Evolutionary conservation across 2,329 filamentous ascomycete genomes (phyloP), one percentile per base, ranked within the genome.

Genomic region (Penicillium sp.): DNA sequence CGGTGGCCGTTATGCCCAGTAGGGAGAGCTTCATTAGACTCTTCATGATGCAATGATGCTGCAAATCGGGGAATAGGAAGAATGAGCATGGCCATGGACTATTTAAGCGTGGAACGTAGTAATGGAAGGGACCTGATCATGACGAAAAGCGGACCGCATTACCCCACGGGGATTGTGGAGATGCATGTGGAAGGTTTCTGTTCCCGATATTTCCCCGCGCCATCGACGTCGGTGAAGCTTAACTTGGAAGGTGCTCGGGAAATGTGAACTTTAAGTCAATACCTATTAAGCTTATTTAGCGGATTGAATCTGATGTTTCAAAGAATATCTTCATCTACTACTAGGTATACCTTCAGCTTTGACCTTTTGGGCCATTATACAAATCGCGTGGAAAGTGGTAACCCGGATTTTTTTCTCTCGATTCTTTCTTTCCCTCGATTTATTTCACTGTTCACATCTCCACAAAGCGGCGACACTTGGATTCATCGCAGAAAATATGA

Each of bases 151-250:
- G 55, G 54, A 45, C 35, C 29, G 33, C 27, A 27, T 50, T 39
- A 57, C 54, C 59, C 59, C 58, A 45, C 25, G 54, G 55, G 60
- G 58, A 50, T 47, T 58, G 49, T 52, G 46, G 47, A 42, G 53
- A 26, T 9, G 26, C 33, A 47, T 39, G 43, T 42, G 37, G 52
- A 57, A 27, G 49, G 52, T 47, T 25, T 4, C 48, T 6, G 26
- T 45, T 4, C 31, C 60, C 61, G 60, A 60, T 31, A 60, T 53
- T 62, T 60, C 48, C 55, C 60, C 62, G 59, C 43, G 35, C 45
- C 35, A 51, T 43, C 44, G 31, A 51, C 45, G 46, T 43, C 37
- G 39, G 14, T 25, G 16, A 13, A 5, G 26, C 31, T 13, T 3
- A 6, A 46, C 21, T 46, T 14, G 26, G 23, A 46, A 25, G 23